Conservation (phyloP, 805 yeast genomes). For the Babjeviella inositovora region DNA sequence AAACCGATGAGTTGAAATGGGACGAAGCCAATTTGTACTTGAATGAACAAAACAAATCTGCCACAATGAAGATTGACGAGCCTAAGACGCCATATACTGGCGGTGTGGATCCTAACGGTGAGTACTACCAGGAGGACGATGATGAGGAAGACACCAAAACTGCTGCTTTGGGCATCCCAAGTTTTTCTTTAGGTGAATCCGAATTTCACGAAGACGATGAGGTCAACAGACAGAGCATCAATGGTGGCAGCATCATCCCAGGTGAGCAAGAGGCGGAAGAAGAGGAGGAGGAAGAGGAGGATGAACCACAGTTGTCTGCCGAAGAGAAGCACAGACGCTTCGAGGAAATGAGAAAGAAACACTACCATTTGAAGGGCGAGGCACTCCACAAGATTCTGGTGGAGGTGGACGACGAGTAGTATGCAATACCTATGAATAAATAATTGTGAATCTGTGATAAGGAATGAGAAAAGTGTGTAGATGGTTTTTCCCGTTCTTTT, state of each 20-base stretch:
- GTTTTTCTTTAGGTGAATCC: conserved; percentile 42
- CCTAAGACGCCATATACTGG: conserved; percentile 95
- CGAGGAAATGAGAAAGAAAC: conserved; percentile 67
- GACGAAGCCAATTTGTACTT: conserved; percentile 64
- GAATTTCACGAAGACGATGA: conserved; percentile 18
- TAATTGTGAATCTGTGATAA: too few species aligned
- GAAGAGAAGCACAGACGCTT: conserved; percentile 53
- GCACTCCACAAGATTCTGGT: conserved; percentile 18
- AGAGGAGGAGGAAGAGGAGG: conserved; percentile 19
- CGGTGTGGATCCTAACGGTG: conserved; percentile 61
- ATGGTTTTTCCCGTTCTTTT: too few species aligned
- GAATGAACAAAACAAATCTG: conserved; percentile 52
- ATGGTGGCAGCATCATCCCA: conserved; percentile 21
- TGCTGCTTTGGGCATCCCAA: conserved; percentile 27
- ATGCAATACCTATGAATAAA: too few species aligned
- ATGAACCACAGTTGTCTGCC: conserved; percentile 19
- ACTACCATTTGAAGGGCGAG: conserved; percentile 47
- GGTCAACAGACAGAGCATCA: conserved; percentile 10
- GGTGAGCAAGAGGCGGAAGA: conserved; percentile 9
- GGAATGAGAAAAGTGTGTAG: too few species aligned
- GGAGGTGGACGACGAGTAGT: conserved; percentile 11
- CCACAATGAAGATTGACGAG: conserved; percentile 79
- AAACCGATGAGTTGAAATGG: conserved; percentile 45
- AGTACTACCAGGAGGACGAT: conserved; percentile 64
- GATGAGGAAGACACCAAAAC: conserved; percentile 30